A percentile compares a stretch with the other conserved stretches of the same genome.
Evolutionary conservation across 2,329 filamentous ascomycete species (phyloP).

Genomic region (Cladosporium velox): DNA sequence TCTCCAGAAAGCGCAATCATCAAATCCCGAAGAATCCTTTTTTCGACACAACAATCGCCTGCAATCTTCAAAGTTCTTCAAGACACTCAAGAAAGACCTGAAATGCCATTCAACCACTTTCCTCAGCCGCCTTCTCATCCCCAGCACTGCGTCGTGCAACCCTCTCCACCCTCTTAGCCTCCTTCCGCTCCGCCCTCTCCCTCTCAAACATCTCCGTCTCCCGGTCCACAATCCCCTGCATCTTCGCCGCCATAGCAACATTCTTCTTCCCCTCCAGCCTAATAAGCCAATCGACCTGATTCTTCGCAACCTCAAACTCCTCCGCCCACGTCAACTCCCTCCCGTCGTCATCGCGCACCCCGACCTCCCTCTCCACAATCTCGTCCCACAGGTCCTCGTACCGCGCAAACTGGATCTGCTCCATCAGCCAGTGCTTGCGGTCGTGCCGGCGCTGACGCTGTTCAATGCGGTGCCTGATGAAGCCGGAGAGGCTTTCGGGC

Average conservation of each 20-base stretch:
- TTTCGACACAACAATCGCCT: not conserved
- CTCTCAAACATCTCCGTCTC: slow-evolving; percentile 48
- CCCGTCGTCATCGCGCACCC: slow-evolving; percentile 20
- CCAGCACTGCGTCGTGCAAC: too few species aligned
- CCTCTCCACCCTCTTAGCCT: slow-evolving; percentile 8
- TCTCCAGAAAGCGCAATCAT: not conserved
- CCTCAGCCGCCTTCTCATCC: not conserved
- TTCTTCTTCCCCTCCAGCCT: slow-evolving; percentile 30
- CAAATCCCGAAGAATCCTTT: not conserved
- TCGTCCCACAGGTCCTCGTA: slow-evolving; percentile 55
- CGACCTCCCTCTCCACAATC: slow-evolving; percentile 33
- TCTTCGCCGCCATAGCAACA: slow-evolving; percentile 40
- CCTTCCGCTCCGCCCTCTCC: slow-evolving; percentile 36
- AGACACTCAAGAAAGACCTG: not conserved
- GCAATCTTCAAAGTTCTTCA: not conserved
- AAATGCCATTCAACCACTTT: not conserved
- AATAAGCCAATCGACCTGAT: slow-evolving; percentile 29
- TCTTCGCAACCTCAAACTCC: slow-evolving; percentile 45
- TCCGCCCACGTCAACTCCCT: slow-evolving; percentile 35
- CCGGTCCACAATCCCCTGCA: slow-evolving; percentile 51
- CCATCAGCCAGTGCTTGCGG: slow-evolving; percentile 43
- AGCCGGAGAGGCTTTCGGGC: slow-evolving; percentile 57
- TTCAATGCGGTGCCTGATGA: slow-evolving; percentile 56
- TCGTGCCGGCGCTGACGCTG: slow-evolving; percentile 48
- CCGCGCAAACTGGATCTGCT: slow-evolving; percentile 43